phyloP scores from a whole-genome alignment of 176 grass and related monocot species.

The Rhipidocladum racemiflorum region DNA sequence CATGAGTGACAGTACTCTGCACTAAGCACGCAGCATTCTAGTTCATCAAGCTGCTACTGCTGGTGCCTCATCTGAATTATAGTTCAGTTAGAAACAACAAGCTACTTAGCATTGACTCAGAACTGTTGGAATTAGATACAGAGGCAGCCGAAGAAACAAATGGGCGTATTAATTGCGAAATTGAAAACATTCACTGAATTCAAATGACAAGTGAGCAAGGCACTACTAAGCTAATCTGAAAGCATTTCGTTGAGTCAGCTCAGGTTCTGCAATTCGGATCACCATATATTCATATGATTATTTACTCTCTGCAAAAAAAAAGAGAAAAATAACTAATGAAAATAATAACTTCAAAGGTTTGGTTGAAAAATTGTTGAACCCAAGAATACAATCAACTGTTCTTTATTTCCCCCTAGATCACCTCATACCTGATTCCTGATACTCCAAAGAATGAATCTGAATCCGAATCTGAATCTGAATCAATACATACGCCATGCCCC shows the following conservation, averaged over 20 bases:
- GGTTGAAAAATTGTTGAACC: not conserved
- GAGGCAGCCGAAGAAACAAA: conserved; percentile 3
- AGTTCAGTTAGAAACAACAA: not conserved
- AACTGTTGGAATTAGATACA: not conserved
- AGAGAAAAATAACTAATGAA: not conserved
- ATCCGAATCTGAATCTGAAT: conserved; percentile 33
- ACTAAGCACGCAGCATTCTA: not conserved
- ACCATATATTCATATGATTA: conserved; percentile 20
- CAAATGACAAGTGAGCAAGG: conserved; percentile 16
- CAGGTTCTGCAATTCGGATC: not conserved
- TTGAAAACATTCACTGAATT: not conserved
- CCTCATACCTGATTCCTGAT: conserved; percentile 18
- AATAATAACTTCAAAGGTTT: not conserved
- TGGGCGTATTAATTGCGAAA: not conserved
- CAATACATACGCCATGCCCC: conserved; percentile 9
- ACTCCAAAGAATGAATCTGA: conserved; percentile 32
- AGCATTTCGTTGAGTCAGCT: conserved; percentile 5
- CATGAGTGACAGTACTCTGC: conserved; percentile 4
- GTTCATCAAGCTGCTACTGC: conserved; percentile 9
- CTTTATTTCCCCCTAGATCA: conserved; percentile 24
- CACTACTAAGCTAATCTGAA: not conserved
- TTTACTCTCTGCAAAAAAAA: conserved; percentile 11
- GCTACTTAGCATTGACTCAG: not conserved
- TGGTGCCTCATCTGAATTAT: not conserved
- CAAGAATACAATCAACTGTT: not conserved